These are phyloP conservation scores for Rhodotorula sp. DNA, from an alignment of 1,284 basidiomycete species.

Conservation along the genomic window DNA sequence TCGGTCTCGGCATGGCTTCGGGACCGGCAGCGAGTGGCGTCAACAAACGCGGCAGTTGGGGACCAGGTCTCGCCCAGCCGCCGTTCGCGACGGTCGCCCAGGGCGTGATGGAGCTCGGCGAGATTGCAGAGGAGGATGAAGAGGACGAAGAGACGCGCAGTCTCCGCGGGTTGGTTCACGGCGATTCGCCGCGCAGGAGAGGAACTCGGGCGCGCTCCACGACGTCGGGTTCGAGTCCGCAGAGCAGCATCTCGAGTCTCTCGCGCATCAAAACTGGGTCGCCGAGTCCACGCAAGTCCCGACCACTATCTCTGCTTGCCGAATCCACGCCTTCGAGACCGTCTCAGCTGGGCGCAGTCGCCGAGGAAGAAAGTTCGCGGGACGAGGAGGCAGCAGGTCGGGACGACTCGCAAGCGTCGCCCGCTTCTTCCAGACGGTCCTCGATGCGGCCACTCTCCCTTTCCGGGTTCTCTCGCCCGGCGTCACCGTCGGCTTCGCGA, in stretches of 20 bases:
- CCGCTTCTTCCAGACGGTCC: slow-evolving; percentile 6
- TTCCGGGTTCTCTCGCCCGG: slow-evolving; percentile 21
- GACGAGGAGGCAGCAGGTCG: too few relatives aligned
- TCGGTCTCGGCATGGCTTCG: slow-evolving; percentile 32
- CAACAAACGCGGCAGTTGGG: slow-evolving; percentile 35
- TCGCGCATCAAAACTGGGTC: slow-evolving; percentile 4
- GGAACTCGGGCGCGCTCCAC: neutral
- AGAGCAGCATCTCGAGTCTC: slow-evolving; percentile 2
- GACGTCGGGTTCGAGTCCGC: slow-evolving; percentile 20
- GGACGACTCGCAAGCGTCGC: neutral
- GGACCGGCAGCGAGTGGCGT: neutral
- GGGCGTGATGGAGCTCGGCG: slow-evolving; percentile 38
- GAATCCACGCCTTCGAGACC: neutral
- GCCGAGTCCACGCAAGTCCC: slow-evolving; percentile 20
- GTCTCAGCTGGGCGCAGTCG: neutral
- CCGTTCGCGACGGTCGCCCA: slow-evolving; percentile 18
- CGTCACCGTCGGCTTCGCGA: slow-evolving; percentile 13
- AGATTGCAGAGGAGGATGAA: slow-evolving; percentile 39
- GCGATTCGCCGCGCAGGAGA: slow-evolving; percentile 1
- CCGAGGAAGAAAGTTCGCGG: neutral
- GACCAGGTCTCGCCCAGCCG: slow-evolving; percentile 7
- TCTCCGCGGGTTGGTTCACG: neutral
- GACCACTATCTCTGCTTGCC: slow-evolving; percentile 17
- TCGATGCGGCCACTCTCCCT: slow-evolving; percentile 36
- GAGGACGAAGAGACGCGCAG: slow-evolving; percentile 30